These are phyloP conservation scores for Pisolithus microcarpus DNA, from an alignment of 768 basidiomycete genomes.

Conservation along the genomic window DNA sequence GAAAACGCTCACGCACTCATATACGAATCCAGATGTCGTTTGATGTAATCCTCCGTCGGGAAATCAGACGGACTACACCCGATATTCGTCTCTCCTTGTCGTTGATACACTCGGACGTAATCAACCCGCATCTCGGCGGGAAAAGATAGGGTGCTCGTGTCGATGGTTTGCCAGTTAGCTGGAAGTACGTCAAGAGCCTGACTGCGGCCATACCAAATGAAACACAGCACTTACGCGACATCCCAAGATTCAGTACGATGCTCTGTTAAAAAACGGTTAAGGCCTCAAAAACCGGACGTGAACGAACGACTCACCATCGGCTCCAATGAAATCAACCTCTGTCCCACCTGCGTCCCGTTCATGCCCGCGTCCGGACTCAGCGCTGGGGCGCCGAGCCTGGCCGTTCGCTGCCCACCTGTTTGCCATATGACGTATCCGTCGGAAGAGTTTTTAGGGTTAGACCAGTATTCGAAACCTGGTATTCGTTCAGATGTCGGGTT, in stretches of 20 bases:
- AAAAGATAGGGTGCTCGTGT: constrained; percentile 38
- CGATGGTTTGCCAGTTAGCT: constrained; percentile 63
- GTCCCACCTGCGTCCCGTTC: constrained; percentile 44
- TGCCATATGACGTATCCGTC: constrained; percentile 75
- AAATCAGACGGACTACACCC: constrained; percentile 43
- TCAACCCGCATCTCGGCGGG: constrained; percentile 48
- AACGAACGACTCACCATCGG: constrained; percentile 32
- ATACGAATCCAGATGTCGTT: constrained; percentile 48
- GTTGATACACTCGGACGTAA: constrained; percentile 58
- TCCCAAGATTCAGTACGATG: constrained; percentile 57
- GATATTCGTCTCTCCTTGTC: constrained; percentile 32
- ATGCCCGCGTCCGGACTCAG: constrained; percentile 37
- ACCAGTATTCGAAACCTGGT: constrained; percentile 72
- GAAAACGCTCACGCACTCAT: constrained; percentile 36
- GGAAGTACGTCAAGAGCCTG: neutral
- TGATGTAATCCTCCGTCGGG: constrained; percentile 44
- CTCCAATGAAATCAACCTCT: constrained; percentile 50
- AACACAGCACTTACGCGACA: constrained; percentile 37
- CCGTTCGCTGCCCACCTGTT: constrained; percentile 46
- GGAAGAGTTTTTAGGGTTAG: constrained; percentile 44
- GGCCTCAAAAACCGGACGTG: constrained; percentile 17
- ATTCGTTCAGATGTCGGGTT: too few species aligned
- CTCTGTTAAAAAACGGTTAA: neutral
- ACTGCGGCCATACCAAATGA: constrained; percentile 1
- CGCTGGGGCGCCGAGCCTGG: constrained; percentile 45